Base-by-base conservation (phyloP, 2,329 filamentous ascomycete species). In the Neofusicoccum ribis region DNA sequence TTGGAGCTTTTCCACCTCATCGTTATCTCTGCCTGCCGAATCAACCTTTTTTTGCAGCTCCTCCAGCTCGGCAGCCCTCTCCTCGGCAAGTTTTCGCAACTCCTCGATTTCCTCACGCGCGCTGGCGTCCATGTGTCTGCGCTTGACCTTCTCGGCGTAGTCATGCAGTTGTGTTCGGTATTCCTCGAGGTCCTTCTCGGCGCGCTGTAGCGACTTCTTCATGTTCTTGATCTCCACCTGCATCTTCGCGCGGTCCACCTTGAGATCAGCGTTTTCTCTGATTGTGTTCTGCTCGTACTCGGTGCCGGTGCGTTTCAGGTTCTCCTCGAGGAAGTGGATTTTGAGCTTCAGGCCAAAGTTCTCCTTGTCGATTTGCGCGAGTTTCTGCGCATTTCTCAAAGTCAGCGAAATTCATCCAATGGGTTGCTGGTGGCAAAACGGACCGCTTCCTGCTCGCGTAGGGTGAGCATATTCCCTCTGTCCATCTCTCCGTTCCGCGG, bases 291-390 rank as follows among this genome's bases (percentile, higher is more conserved):
- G 91, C 72, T 93, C 96, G 81, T 93, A 95, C 64, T 93, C 92
- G 7, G 92, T 93, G 0, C 94, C 94, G 63, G 90, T 88, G 76
- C 96, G 97, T 62, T 89, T 87, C 58, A 99, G 80, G 14, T 92
- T 91, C 71, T 98, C 92, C 76, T 99, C 93, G 64, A 99, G 85
- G 76, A 96, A 99, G 77, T 98, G 93, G 62, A 98, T 97, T 78
- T 97, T 97, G 71, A 98, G 86, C 78, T 98, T 98, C 63, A 99
- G 84, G 27, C 92, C 92, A 74, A 98, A 99, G 74, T 99, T 99
- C 74, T 98, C 95, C 81, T 99, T 99, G 75, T 97, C 93, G 71
- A 99, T 94, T 74, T 91, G 91, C 80, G 97, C 92, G 71, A 99
- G 94, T 70, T 88, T 87, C 83, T 87, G 60, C 34, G 36, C 56